Evolutionary conservation across 2,329 filamentous ascomycete species (phyloP).

Genomic region (Ceratocystis alfenasii): DNA sequence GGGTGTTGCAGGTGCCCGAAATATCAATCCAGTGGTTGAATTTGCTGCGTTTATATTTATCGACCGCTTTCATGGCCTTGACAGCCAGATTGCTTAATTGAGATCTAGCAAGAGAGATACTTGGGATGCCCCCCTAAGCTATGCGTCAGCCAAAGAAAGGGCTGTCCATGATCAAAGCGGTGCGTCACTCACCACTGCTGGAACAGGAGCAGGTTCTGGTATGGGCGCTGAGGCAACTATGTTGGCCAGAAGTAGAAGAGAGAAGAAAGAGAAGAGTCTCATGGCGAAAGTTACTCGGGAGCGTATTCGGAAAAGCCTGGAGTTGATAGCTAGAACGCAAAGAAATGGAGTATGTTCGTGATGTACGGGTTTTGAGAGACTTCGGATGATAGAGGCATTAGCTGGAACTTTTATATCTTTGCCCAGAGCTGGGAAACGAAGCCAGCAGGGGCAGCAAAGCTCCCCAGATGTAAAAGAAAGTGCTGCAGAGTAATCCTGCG

Average conservation of each 20-base stretch:
- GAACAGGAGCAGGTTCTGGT: conserved; percentile 26
- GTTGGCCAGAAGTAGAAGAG: conserved; percentile 25
- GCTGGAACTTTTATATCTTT: neutral
- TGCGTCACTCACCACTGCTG: conserved; percentile 20
- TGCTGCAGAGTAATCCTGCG: neutral
- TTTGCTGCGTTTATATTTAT: conserved; percentile 50
- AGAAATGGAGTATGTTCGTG: neutral
- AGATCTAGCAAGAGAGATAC: conserved; percentile 42
- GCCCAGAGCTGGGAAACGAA: neutral
- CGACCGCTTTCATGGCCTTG: conserved; percentile 40
- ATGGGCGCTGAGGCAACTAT: conserved; percentile 26
- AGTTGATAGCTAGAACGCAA: neutral
- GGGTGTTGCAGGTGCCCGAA: conserved; percentile 56
- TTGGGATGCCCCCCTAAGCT: conserved; percentile 49
- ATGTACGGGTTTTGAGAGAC: neutral
- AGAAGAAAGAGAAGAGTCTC: conserved; percentile 28
- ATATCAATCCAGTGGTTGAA: conserved; percentile 63
- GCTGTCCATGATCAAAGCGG: neutral
- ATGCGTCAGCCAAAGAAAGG: neutral
- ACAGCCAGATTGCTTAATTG: conserved; percentile 50
- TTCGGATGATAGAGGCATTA: neutral
- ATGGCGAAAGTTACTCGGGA: conserved; percentile 23
- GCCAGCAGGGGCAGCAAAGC: neutral
- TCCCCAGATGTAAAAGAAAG: neutral
- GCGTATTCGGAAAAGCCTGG: no score